Conservation (phyloP, 352 stramenopile species). For the Phytophthora hibernalis region DNA sequence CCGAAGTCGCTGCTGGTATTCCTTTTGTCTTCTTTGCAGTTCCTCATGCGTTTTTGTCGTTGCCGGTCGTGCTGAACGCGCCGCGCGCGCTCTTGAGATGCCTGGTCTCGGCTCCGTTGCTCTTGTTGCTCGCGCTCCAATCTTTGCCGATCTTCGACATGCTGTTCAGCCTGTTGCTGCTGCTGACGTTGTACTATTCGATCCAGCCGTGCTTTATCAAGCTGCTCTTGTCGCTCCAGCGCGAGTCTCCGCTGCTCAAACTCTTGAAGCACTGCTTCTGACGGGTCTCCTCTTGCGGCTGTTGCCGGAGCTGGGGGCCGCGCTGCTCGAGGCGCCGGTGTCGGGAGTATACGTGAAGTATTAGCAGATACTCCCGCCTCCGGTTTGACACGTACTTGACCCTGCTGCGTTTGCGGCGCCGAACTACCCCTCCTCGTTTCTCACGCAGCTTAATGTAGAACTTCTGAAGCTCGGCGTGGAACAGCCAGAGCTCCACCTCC, state of each 20-base stretch:
- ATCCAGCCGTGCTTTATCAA: constrained; percentile 16
- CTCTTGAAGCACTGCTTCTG: constrained; percentile 32
- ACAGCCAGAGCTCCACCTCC: constrained; percentile 79
- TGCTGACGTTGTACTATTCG: constrained; percentile 23
- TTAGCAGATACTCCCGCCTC: constrained; percentile 13
- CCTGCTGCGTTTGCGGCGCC: constrained; percentile 31
- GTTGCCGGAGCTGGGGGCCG: not conserved
- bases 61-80: constrained; percentile 33
- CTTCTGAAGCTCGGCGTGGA: constrained; percentile 67
- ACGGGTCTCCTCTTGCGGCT: constrained; percentile 12
- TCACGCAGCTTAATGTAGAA: constrained; percentile 62
- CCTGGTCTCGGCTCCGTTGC: constrained; percentile 1
- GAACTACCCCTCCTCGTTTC: constrained; percentile 19
- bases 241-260: constrained; percentile 43
- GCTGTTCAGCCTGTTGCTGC: constrained; percentile 13
- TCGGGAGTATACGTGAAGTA: not conserved
- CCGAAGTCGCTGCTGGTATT: constrained; percentile 38
- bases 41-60: constrained; percentile 31
- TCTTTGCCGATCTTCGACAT: constrained; percentile 18
- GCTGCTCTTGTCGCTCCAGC: constrained; percentile 32
- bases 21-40: constrained; percentile 35
- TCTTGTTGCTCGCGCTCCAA: constrained; percentile 22
- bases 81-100: constrained; percentile 19
- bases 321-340: not conserved
- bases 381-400: constrained; percentile 34